Percentiles rank a stretch among this genome's conserved stretches.
These are phyloP conservation scores for Tardiomyces depauwii DNA, from an alignment of 1,139 yeast genomes.

Conservation along the genomic window DNA sequence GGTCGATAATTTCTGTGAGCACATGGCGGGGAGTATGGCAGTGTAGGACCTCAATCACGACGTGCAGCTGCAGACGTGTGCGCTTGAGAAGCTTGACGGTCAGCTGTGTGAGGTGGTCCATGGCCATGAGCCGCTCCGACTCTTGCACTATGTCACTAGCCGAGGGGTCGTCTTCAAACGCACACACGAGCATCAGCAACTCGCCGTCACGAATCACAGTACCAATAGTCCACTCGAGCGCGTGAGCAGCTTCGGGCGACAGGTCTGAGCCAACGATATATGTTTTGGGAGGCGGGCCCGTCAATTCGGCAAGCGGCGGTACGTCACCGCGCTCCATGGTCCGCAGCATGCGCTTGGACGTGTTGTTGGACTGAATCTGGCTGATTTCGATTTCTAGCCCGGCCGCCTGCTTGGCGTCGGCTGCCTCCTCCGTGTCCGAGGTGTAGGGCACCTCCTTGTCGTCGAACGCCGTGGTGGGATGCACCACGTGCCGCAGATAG, in stretches of 20 bases:
- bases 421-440: constrained; percentile 56
- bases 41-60: constrained; percentile 65
- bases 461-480: constrained; percentile 29
- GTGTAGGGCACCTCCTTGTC: constrained; percentile 46
- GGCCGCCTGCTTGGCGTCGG: constrained; percentile 55
- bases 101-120: constrained; percentile 50
- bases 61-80: constrained; percentile 68
- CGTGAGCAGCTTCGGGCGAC: constrained; percentile 76
- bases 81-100: constrained; percentile 49
- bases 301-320: not conserved
- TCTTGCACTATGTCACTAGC: constrained; percentile 18
- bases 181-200: constrained; percentile 69
- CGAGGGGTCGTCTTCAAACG: constrained; percentile 51
- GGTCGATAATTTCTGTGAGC: constrained; percentile 71
- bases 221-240: constrained; percentile 85
- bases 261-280: constrained; percentile 72
- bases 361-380: constrained; percentile 45
- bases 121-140: constrained; percentile 40
- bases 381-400: constrained; percentile 50
- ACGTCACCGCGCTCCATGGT: constrained; percentile 58
- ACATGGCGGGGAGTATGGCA: constrained; percentile 85
- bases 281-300: constrained; percentile 37
- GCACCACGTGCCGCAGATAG: constrained; percentile 33
- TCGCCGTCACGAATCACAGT: constrained; percentile 78
- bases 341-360: constrained; percentile 44